These are phyloP conservation scores for Fomes fomentarius DNA, from an alignment of 1,284 basidiomycete genomes.

Conservation along the genomic window DNA sequence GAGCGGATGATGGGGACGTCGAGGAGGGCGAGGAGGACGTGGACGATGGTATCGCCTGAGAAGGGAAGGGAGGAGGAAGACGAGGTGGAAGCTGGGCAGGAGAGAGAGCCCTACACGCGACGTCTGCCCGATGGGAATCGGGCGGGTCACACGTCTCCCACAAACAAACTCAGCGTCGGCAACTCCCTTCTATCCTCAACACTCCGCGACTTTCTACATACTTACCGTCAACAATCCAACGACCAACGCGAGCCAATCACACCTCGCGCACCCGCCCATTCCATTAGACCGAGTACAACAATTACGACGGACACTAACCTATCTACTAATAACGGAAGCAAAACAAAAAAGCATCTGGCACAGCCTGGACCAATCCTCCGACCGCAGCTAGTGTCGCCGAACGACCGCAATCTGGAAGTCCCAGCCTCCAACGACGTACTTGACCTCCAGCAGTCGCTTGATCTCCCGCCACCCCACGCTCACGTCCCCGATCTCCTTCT, in stretches of 20 bases:
- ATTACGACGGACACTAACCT: neutral
- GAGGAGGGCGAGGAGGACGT: constrained; percentile 16
- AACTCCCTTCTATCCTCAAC: constrained; percentile 4
- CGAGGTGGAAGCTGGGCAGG: constrained; percentile 21
- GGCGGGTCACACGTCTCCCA: constrained; percentile 22
- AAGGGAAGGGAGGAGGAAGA: constrained; percentile 20
- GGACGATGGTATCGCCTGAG: constrained; percentile 25
- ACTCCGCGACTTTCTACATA: too few species aligned
- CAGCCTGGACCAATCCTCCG: neutral
- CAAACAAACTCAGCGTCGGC: constrained; percentile 33
- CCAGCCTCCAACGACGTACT: constrained; percentile 78
- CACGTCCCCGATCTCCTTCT: constrained; percentile 52
- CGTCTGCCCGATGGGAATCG: constrained; percentile 41
- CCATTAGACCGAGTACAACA: neutral
- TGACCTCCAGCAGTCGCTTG: constrained; percentile 75
- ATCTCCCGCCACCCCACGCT: constrained; percentile 81
- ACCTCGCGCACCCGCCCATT: neutral
- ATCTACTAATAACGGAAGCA: neutral
- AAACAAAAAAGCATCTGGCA: constrained; percentile 2
- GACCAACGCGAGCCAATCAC: too few species aligned
- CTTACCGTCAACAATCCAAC: constrained; percentile 11
- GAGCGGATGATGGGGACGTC: neutral
- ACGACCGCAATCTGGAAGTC: constrained; percentile 83
- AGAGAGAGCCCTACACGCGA: constrained; percentile 31
- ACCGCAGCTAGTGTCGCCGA: constrained; percentile 60